These are phyloP conservation scores for Porcisia hertigi DNA, from an alignment of 208 protist genomes.

Conservation along the genomic window DNA sequence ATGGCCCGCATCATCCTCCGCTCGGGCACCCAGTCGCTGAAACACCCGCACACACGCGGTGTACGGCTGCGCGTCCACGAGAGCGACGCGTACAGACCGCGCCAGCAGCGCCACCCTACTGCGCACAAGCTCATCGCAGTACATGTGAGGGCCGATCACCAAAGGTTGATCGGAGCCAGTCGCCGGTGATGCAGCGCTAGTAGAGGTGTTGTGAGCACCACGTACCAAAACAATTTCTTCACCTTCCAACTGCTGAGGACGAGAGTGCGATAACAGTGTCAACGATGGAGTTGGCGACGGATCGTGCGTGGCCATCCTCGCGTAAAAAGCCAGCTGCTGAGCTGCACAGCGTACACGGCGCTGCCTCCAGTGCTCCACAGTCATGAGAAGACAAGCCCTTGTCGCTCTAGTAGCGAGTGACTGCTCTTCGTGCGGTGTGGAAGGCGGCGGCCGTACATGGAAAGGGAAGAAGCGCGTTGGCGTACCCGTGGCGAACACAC, in stretches of 20 bases:
- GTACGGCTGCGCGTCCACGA: neutral
- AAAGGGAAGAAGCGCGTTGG: neutral
- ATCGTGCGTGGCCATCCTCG: neutral
- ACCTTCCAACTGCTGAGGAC: neutral
- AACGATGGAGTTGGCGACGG: neutral
- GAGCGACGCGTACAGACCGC: conserved; percentile 2
- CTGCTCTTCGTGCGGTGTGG: neutral
- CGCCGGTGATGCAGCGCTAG: too few species aligned
- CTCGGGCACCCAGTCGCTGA: neutral
- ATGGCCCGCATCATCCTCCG: neutral
- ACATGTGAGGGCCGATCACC: neutral
- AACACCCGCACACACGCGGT: neutral
- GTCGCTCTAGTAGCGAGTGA: neutral
- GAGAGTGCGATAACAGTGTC: neutral
- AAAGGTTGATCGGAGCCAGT: too few species aligned
- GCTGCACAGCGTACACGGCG: neutral
- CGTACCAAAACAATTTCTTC: neutral
- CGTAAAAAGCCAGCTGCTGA: neutral
- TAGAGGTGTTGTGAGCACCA: neutral
- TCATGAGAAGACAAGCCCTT: neutral
- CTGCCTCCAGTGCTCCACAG: conserved; percentile 5
- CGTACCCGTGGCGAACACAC: neutral
- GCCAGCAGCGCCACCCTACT: conserved; percentile 7
- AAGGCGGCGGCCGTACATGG: neutral
- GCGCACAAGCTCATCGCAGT: conserved; percentile 1